These are phyloP conservation scores for Trichoderma harzianum DNA, from an alignment of 2,329 filamentous ascomycete genomes.

Conservation along the genomic window DNA sequence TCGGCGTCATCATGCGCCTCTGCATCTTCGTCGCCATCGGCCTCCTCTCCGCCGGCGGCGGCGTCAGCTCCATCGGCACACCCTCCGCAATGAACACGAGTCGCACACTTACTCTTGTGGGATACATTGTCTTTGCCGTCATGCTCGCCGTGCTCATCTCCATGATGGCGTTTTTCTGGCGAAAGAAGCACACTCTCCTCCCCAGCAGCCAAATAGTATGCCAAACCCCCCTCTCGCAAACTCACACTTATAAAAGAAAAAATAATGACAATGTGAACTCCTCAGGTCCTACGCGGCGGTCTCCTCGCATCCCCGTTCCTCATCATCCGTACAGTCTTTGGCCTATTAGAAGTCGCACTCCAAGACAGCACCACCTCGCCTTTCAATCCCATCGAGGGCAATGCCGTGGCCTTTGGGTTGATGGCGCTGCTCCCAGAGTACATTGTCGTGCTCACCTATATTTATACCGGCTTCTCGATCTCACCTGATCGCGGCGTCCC, in stretches of 20 bases:
- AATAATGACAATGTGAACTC: neutral
- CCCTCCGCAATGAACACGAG: neutral
- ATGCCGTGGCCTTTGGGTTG: constrained; percentile 18
- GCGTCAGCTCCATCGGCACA: constrained; percentile 18
- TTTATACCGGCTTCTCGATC: constrained; percentile 21
- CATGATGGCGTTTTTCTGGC: constrained; percentile 22
- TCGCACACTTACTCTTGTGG: constrained; percentile 23
- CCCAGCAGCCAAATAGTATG: constrained; percentile 22
- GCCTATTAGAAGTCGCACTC: constrained; percentile 22
- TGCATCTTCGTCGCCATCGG: constrained; percentile 20
- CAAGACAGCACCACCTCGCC: neutral
- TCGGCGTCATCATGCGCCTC: constrained; percentile 21
- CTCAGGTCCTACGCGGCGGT: constrained; percentile 20
- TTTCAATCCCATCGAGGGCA: constrained; percentile 24
- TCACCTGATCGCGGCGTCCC: constrained; percentile 9
- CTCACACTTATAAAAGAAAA: neutral
- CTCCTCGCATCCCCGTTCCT: constrained; percentile 25
- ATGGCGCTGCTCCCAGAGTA: constrained; percentile 23
- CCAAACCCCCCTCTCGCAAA: neutral
- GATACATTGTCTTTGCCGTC: constrained; percentile 25
- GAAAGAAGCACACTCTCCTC: constrained; percentile 16
- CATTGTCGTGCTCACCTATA: constrained; percentile 18
- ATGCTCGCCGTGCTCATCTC: constrained; percentile 20
- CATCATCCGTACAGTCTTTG: constrained; percentile 24
- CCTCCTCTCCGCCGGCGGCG: constrained; percentile 24